Conservation (phyloP, 805 yeast species). For the Lipomyces yamanashiensis region DNA sequence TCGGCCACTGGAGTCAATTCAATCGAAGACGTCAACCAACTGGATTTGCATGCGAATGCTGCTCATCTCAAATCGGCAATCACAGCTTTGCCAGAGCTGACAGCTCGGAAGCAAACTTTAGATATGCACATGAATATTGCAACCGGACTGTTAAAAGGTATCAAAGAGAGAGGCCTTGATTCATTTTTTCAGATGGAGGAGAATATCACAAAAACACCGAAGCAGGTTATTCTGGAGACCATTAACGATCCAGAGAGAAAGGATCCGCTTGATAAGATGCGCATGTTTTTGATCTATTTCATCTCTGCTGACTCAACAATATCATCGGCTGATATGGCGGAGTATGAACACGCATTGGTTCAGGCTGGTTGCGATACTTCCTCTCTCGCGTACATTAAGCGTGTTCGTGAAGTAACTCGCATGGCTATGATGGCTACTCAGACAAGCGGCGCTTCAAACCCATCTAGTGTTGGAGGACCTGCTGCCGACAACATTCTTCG, state of each 20-base stretch:
- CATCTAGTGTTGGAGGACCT: conserved; percentile 35
- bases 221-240: conserved; percentile 59
- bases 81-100: conserved; percentile 87
- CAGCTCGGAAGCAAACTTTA: conserved; percentile 82
- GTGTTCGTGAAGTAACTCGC: conserved; percentile 77
- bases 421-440: conserved; percentile 46
- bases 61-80: conserved; percentile 66
- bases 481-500: conserved; percentile 47
- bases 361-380: conserved; percentile 61
- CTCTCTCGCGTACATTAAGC: conserved; percentile 73
- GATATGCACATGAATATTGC: conserved; percentile 98
- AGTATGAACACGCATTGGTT: conserved; percentile 66
- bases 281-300: conserved; percentile 84
- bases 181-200: conserved; percentile 94
- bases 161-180: conserved; percentile 86
- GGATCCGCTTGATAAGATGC: conserved; percentile 67
- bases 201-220: conserved; percentile 56
- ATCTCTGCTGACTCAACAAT: conserved; percentile 52
- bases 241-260: conserved; percentile 63
- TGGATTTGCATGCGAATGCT: conserved; percentile 44
- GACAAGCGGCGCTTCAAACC: conserved; percentile 43
- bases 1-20: conserved; percentile 72
- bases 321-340: conserved; percentile 56
- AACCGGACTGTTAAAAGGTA: conserved; percentile 77
- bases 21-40: conserved; percentile 68